Percentiles rank a stretch among this genome's conserved stretches.
Conservation (phyloP, 805 yeast species). For the Yarrowia sp. region DNA sequence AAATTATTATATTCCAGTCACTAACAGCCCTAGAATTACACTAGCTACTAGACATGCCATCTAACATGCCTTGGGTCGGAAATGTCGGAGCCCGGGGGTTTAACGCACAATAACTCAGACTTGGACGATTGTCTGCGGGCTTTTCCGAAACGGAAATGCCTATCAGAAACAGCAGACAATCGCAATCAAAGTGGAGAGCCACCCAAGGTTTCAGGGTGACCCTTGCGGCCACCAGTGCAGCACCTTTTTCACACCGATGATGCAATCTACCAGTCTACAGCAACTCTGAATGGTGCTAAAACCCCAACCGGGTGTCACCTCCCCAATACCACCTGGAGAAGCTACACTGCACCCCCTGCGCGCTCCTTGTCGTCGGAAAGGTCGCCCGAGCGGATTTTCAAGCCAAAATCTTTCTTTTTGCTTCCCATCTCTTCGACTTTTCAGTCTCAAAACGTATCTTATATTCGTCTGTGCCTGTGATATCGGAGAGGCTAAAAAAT, state of each 20-base stretch:
- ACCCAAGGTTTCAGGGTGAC: not conserved
- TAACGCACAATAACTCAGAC: not conserved
- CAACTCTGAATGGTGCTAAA: constrained; percentile 21
- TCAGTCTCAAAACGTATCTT: constrained; percentile 11
- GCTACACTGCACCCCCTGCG: not conserved
- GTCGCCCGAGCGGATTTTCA: no score
- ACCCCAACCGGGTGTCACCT: not conserved
- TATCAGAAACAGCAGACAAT: not conserved
- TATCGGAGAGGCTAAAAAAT: not conserved
- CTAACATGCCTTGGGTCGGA: not conserved
- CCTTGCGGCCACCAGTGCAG: constrained; percentile 5
- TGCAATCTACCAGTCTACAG: constrained; percentile 7
- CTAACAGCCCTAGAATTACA: not conserved
- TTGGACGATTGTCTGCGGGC: not conserved
- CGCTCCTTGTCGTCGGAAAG: no score
- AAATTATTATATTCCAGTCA: no score
- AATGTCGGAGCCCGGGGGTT: not conserved
- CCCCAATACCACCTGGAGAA: constrained; percentile 16
- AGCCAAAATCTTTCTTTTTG: no score
- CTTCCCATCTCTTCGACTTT: not conserved
- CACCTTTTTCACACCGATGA: not conserved
- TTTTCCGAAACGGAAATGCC: not conserved
- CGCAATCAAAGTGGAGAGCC: not conserved
- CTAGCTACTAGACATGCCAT: not conserved
- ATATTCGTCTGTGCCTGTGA: not conserved